These are phyloP conservation scores for Pichia ethanolica DNA, from an alignment of 805 yeast species.

Conservation along the genomic window DNA sequence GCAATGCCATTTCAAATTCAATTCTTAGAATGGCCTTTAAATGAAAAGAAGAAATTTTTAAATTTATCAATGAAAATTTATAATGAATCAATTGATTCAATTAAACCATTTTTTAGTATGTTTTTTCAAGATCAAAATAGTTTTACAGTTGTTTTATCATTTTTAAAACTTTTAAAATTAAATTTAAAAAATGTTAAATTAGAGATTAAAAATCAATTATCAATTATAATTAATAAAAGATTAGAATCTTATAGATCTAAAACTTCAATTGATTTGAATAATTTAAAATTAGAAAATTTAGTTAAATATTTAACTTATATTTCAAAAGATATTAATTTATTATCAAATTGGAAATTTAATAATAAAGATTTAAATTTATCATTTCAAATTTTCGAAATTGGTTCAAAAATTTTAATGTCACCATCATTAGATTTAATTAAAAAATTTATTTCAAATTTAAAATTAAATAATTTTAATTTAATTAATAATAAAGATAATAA, in stretches of 20 bases:
- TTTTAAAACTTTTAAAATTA: constrained; percentile 16
- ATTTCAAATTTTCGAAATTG: constrained; percentile 15
- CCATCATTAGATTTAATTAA: constrained; percentile 18
- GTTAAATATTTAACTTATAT: constrained; percentile 15
- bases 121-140: constrained; percentile 17
- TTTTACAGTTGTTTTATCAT: constrained; percentile 16
- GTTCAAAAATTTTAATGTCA: constrained; percentile 13
- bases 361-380: constrained; percentile 17
- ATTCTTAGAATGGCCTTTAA: constrained; percentile 22
- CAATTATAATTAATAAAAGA: constrained; percentile 8
- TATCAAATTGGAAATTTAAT: constrained; percentile 21
- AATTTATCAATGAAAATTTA: constrained; percentile 13
- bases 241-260: constrained; percentile 10
- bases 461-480: constrained; percentile 2
- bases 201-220: constrained; percentile 11
- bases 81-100: constrained; percentile 7
- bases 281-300: constrained; percentile 11
- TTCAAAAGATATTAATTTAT: constrained; percentile 18
- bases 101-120: constrained; percentile 8
- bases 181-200: constrained; percentile 9
- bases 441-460: constrained; percentile 12
- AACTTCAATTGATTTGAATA: background rate
- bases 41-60: constrained; percentile 11
- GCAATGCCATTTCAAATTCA: constrained; percentile 20
- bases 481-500: constrained; percentile 5